Evolutionary conservation across 345 rosid genomes (phyloP), one percentile per base, ranked within the genome.

Genomic region (Gynandropsis gynandra): DNA sequence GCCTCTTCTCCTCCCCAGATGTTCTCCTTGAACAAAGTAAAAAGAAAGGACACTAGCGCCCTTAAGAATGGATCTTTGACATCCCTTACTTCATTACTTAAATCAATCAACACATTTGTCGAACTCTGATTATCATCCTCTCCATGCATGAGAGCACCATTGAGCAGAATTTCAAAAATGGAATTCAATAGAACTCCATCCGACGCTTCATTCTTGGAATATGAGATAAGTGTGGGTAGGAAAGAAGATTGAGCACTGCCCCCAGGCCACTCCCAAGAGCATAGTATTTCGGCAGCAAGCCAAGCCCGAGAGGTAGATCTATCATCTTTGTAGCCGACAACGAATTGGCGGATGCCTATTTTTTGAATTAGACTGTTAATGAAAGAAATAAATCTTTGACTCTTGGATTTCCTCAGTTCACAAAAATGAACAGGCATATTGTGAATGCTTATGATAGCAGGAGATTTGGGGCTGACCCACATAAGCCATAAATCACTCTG

Each of bases 261-360:
- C 39, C 95, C 98, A 34, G 82, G 82, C 98, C 98, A 87, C 70
- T 82, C 76, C 96, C 98, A 90, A 18, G 87, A 77, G 76, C 95
- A 87, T 54, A 90, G 73, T 35, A 90, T 68, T 72, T 87, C 98
- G 59, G 85, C 87, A 44, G 79, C 87, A 76, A 90, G 70, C 98
- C 98, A 90, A 60, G 87, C 82, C 65, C 80, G 85, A 65, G 73
- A 47, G 64, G 63, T 50, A 52, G 58, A 61, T 21, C 48, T 71
- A 41, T 60, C 43, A 58, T 62, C 59, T 49, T 46, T 31, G 55
- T 65, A 47, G 58, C 72, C 64, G 54, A 57, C 67, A 63, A 80
- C 36, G 65, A 84, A 72, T 67, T 56, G 81, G 29, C 56, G 61
- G 37, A 82, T 55, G 52, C 98, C 98, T 66, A 77, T 64, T 65